Conservation (phyloP, 257 asterid species). For the Prunella vulgaris region DNA sequence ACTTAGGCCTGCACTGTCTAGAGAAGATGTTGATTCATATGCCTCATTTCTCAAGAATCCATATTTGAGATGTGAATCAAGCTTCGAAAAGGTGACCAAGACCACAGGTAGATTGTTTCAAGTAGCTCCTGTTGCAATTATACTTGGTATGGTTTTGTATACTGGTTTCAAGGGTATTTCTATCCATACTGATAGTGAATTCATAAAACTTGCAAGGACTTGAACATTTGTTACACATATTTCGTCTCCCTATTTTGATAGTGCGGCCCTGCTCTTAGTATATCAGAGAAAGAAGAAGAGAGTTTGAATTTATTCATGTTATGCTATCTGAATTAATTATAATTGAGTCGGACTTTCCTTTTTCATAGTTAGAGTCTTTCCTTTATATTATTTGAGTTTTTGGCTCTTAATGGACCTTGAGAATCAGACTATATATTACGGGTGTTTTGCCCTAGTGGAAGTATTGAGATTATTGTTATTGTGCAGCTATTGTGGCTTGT, state of each 20-base stretch:
- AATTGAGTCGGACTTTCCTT: too few species aligned
- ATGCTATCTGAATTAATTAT: too few species aligned
- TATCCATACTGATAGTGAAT: constrained; percentile 3
- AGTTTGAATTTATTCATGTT: too few species aligned
- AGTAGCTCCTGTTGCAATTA: constrained; percentile 32
- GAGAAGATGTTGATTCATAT: constrained; percentile 54
- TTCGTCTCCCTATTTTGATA: background rate
- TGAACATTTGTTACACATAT: constrained; percentile 13
- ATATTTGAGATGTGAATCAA: constrained; percentile 15
- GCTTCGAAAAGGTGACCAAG: constrained; percentile 21
- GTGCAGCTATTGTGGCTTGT: too few species aligned
- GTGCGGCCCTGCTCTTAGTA: too few species aligned
- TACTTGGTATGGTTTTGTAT: constrained; percentile 24
- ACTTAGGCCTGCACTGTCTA: constrained; percentile 59
- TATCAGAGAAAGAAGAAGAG: too few species aligned
- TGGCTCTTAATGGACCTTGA: too few species aligned
- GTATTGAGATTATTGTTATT: too few species aligned
- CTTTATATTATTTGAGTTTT: too few species aligned
- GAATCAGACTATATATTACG: too few species aligned
- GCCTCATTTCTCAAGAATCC: constrained; percentile 62
- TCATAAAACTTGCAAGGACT: constrained; percentile 33
- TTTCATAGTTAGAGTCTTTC: too few species aligned
- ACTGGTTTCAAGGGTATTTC: constrained; percentile 33
- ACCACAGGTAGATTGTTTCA: constrained; percentile 16
- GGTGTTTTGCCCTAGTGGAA: too few species aligned